These are phyloP conservation scores for Chrysanthemum makinoi DNA, from an alignment of 129 eudicot species.

Conservation along the genomic window DNA sequence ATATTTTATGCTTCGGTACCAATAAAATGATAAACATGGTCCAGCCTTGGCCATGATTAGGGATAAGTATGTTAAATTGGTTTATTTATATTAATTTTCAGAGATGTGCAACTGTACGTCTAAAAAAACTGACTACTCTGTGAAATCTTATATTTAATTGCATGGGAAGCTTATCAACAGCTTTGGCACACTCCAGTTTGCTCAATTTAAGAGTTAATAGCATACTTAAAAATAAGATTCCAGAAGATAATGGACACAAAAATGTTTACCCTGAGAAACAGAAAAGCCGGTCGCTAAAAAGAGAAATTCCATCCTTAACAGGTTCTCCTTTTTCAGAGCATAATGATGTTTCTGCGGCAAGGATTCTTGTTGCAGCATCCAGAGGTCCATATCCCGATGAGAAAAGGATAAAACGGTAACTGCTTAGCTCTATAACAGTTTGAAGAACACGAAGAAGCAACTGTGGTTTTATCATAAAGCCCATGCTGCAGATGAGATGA, in stretches of 20 bases:
- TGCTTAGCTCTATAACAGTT: conserved; percentile 38
- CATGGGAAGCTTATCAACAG: background rate
- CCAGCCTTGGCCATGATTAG: too few relatives aligned
- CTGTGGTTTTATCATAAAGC: conserved; percentile 65
- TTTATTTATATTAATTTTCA: too few relatives aligned
- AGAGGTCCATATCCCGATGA: conserved; percentile 83
- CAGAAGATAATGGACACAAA: conserved; percentile 11
- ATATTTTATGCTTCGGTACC: background rate
- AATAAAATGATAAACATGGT: too few relatives aligned
- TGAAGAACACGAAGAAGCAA: conserved; percentile 59
- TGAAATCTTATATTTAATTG: too few relatives aligned
- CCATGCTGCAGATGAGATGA: conserved; percentile 57
- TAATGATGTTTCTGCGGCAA: conserved; percentile 47
- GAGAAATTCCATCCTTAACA: conserved; percentile 39
- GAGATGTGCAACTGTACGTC: too few relatives aligned
- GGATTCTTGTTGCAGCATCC: conserved; percentile 47
- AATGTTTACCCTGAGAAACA: conserved; percentile 85
- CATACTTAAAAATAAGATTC: background rate
- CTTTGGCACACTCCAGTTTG: background rate
- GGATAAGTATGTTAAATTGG: too few relatives aligned
- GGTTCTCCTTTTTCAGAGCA: conserved; percentile 35
- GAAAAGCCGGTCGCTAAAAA: conserved; percentile 52
- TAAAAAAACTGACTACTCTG: too few relatives aligned
- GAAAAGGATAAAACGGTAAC: conserved; percentile 63
- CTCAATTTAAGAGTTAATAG: background rate